phyloP scores from a whole-genome alignment of 257 asterid genomes.

The Perilla frutescens region DNA sequence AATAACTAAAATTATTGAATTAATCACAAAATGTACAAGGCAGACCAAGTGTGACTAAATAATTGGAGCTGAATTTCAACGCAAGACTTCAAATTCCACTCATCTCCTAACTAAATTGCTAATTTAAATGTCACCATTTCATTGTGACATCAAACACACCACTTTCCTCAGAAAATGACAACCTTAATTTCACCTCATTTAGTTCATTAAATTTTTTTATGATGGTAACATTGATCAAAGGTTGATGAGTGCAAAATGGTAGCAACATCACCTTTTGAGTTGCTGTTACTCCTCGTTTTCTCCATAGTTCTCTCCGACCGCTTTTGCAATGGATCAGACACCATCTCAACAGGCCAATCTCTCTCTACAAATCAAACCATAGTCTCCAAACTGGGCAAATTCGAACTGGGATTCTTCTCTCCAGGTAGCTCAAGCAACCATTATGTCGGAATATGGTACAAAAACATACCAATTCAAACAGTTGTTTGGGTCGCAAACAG shows the following conservation, averaged over 20 bases:
- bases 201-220: too few species aligned
- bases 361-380: background rate
- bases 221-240: background rate
- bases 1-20: too few species aligned
- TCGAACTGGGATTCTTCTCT: slow-evolving; percentile 24
- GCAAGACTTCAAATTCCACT: background rate
- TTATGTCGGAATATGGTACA: slow-evolving; percentile 31
- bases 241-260: background rate
- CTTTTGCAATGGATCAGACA: slow-evolving; percentile 2
- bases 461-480: background rate
- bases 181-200: too few species aligned
- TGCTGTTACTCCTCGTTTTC: background rate
- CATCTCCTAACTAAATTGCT: background rate
- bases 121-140: background rate
- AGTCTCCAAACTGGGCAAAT: background rate
- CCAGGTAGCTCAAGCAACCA: background rate
- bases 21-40: too few species aligned
- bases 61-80: too few species aligned
- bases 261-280: background rate
- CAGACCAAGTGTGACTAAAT: too few species aligned
- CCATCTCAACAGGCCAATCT: background rate
- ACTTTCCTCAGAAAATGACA: too few species aligned
- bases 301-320: background rate
- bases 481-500: slow-evolving; percentile 5
- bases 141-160: too few species aligned